These are phyloP conservation scores for Neonectria faginata DNA, from an alignment of 2,329 filamentous ascomycete species.

Conservation along the genomic window DNA sequence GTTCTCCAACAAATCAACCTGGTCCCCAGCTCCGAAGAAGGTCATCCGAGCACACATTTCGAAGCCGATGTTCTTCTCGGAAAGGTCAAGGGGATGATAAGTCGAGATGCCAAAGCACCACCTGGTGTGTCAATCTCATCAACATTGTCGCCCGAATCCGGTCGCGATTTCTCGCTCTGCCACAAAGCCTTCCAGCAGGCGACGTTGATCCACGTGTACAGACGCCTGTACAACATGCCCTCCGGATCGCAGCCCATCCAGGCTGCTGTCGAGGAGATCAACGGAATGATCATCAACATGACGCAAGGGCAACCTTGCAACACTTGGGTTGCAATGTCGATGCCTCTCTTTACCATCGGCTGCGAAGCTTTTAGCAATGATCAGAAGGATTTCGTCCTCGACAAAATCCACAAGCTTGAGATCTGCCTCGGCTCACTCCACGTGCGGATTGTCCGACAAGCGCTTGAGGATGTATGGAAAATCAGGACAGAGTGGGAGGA, in stretches of 20 bases:
- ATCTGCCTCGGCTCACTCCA: slow-evolving; percentile 44
- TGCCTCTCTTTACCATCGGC: slow-evolving; percentile 46
- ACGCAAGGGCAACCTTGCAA: slow-evolving; percentile 46
- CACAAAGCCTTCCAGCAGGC: slow-evolving; percentile 46
- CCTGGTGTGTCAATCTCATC: slow-evolving; percentile 38
- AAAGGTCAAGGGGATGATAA: slow-evolving; percentile 42
- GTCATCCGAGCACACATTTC: not conserved
- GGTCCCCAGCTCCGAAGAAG: not conserved
- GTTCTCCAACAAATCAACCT: slow-evolving; percentile 42
- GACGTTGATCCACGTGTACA: slow-evolving; percentile 43
- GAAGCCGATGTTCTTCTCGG: slow-evolving; percentile 40
- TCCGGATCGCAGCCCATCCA: slow-evolving; percentile 36
- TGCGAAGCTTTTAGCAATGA: slow-evolving; percentile 42
- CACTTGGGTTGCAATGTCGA: slow-evolving; percentile 49
- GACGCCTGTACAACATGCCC: slow-evolving; percentile 36
- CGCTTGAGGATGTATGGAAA: slow-evolving; percentile 45
- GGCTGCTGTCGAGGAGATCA: slow-evolving; percentile 34
- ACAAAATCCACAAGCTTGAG: slow-evolving; percentile 45
- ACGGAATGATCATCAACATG: slow-evolving; percentile 43
- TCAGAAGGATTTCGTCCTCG: slow-evolving; percentile 39
- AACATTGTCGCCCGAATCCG: slow-evolving; percentile 38
- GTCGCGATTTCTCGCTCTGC: slow-evolving; percentile 43
- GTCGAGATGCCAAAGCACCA: slow-evolving; percentile 34
- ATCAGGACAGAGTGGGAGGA: slow-evolving; percentile 37
- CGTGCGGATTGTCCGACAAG: slow-evolving; percentile 42